A percentile compares a stretch with the other conserved stretches of the same genome.
Evolutionary conservation across 495 filamentous ascomycete genomes (phyloP).

Genomic region (Mytilinidion resinicola): DNA sequence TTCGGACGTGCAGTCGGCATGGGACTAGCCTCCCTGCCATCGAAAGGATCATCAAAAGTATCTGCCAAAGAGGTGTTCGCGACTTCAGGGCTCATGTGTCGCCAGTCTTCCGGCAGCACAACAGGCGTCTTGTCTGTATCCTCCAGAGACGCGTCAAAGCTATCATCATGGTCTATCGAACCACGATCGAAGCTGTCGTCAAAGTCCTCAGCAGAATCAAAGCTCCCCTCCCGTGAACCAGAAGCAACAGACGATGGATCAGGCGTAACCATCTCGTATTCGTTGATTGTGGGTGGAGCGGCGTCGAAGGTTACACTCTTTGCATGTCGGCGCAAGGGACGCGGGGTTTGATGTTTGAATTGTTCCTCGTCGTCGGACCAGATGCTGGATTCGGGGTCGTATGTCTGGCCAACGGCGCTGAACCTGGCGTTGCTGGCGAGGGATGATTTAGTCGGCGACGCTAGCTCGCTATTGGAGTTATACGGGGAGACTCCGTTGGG

Average conservation of each 20-base stretch:
- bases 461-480: conserved; percentile 47
- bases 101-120: conserved; percentile 93
- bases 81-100: conserved; percentile 61
- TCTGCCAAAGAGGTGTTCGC: conserved; percentile 48
- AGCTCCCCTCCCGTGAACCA: conserved; percentile 83
- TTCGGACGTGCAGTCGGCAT: conserved; percentile 44
- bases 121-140: conserved; percentile 96
- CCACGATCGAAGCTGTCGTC: conserved; percentile 66
- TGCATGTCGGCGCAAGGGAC: conserved; percentile 65
- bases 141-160: conserved; percentile 88
- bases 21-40: conserved; percentile 55
- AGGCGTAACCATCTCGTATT: conserved; percentile 96
- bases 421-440: conserved; percentile 57
- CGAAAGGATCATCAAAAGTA: conserved; percentile 63
- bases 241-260: conserved; percentile 85
- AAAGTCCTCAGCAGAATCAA: conserved; percentile 71
- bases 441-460: conserved; percentile 81
- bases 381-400: conserved; percentile 53
- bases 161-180: conserved; percentile 69
- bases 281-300: conserved; percentile 87
- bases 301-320: conserved; percentile 97
- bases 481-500: conserved; percentile 4
- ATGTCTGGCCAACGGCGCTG: conserved; percentile 53
- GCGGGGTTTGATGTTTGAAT: conserved; percentile 47
- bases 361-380: conserved; percentile 39